Base-by-base conservation (phyloP, 805 yeast genomes). In the Sporopachydermia quercuum region DNA sequence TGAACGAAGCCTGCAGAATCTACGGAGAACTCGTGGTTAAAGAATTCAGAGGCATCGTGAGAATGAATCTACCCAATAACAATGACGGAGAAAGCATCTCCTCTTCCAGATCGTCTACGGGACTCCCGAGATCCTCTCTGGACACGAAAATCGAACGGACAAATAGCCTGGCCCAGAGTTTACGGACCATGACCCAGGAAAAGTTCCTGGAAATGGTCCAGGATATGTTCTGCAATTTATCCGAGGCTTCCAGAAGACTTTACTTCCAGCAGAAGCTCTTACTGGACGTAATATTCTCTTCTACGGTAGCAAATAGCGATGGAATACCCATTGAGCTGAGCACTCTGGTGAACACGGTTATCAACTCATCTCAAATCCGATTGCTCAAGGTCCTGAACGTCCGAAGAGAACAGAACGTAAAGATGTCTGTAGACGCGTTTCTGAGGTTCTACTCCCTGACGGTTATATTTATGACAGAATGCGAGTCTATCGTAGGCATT, bases 401-500 rank as follows among this genome's bases (percentile, higher is more conserved):
- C 4, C 68, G 97, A 45, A 73, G 78, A 52, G 85, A 79, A 35
- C 74, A 80, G 45, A 75, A 74, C 11, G 70, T 83, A 0, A 67
- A 64, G 34, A 55, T 77, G 16, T 56, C 78, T 2, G 62, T 73
- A 5, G 68, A 69, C n/a, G 71, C 68, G 46, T 87, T 86, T 58
- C 51, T 83, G 37, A 62, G 75, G 43, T 68, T 84, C 39, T 84
- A 76, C 55, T 64, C 79, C 2, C 61, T 81, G 11, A 74, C 76
- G 41, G 71, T 78, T 0, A 64, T 78, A 16, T 87, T 87, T 53
- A 63, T 86, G 35, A 72, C 71, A 37, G 94, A 85, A 51, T 83
- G 94, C 55, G 97, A 91, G 55, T 65, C 75, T 11, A 70, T 87
- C 3, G 76, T 85, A 3, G 94, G 94, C 0, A 73, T 68, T 42